Evolutionary conservation across 2,329 filamentous ascomycete genomes (phyloP).

Genomic region (Aspergillus sp.): DNA sequence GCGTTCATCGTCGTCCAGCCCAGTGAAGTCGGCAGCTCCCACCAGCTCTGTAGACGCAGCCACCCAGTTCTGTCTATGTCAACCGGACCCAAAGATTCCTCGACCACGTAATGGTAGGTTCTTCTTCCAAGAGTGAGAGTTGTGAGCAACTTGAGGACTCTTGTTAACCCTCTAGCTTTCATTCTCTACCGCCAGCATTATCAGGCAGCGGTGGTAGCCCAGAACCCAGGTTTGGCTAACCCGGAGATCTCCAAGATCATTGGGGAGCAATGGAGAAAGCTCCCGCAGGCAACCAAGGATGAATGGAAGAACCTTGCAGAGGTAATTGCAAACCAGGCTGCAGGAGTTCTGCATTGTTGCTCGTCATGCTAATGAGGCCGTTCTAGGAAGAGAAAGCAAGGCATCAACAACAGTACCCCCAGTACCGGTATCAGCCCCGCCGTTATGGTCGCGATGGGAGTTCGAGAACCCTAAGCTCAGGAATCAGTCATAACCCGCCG

Average conservation of each 20-base stretch:
- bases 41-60: conserved; percentile 44
- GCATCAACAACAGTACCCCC: conserved; percentile 87
- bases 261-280: conserved; percentile 85
- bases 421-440: conserved; percentile 91
- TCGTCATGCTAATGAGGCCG: conserved; percentile 7
- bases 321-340: conserved; percentile 50
- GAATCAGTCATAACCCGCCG: conserved; percentile 42
- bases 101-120: conserved; percentile 71
- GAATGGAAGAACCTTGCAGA: conserved; percentile 90
- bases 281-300: conserved; percentile 74
- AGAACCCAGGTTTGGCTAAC: conserved; percentile 88
- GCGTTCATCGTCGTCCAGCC: conserved; percentile 39
- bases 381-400: conserved; percentile 80
- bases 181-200: conserved; percentile 96
- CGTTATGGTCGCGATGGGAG: conserved; percentile 63
- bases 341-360: background rate
- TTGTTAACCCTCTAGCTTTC: conserved; percentile 72
- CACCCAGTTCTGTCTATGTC: conserved; percentile 68
- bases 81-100: conserved; percentile 72
- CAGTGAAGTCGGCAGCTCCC: conserved; percentile 34
- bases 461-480: conserved; percentile 39
- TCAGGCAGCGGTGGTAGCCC: conserved; percentile 77
- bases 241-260: conserved; percentile 98
- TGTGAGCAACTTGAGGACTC: background rate
- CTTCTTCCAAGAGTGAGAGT: background rate